Conservation (phyloP, 2,329 filamentous ascomycete genomes). For the Pyricularia pennisetigena region DNA sequence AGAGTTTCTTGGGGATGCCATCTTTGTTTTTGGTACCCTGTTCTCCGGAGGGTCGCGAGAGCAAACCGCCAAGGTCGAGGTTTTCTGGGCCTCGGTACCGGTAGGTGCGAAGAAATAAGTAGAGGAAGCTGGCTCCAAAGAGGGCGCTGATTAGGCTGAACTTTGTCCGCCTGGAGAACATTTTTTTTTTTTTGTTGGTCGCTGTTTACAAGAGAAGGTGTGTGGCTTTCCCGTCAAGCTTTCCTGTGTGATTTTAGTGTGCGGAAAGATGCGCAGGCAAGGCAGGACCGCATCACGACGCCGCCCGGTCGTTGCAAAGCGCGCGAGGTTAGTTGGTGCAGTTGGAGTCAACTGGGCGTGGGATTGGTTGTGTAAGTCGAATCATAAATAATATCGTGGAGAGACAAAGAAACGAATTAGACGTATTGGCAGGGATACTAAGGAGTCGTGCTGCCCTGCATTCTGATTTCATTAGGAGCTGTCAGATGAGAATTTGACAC, state of each 20-base stretch:
- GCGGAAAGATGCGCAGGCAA: neutral
- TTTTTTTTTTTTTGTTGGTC: neutral
- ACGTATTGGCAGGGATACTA: neutral
- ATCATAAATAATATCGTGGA: neutral
- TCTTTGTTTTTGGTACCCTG: neutral
- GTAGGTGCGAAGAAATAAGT: neutral
- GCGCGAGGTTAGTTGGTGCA: neutral
- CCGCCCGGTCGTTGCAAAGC: neutral
- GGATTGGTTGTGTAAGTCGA: neutral
- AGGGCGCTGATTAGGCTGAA: neutral
- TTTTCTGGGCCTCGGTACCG: neutral
- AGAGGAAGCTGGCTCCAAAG: neutral
- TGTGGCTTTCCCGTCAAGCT: neutral
- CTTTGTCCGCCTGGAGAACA: neutral
- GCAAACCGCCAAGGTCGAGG: neutral
- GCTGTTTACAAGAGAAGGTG: neutral
- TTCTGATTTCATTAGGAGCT: neutral
- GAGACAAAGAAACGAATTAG: neutral
- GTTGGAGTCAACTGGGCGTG: neutral
- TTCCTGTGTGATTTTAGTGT: neutral
- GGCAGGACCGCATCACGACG: neutral
- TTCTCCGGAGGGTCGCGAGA: neutral
- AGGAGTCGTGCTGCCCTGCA: neutral
- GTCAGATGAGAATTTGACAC: neutral
- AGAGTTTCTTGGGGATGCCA: constrained; percentile 21